Base-by-base conservation (phyloP, 2,329 filamentous ascomycete genomes). In the Ophiostoma perfectum region DNA sequence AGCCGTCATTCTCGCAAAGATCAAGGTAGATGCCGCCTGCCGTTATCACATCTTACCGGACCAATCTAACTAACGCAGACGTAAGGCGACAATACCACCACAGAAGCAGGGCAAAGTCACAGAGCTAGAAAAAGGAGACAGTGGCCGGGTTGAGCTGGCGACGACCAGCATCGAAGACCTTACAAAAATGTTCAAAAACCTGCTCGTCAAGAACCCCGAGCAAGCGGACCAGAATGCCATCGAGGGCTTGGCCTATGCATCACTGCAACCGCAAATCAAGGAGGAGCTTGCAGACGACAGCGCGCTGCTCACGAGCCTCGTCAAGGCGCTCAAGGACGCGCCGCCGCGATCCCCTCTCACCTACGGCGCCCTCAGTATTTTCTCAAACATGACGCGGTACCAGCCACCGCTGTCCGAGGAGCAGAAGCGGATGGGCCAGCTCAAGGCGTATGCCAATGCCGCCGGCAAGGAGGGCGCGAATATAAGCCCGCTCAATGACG, bases 401-500 rank as follows among this genome's bases (percentile, higher is more conserved):
- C 84, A 86, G 55, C 93, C 93, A 6, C 81, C 82, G 7, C 82
- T 93, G 55, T 89, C 92, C 0, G 94, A 97, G 71, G 95, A 99
- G 78, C 90, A 97, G 74, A 95, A 94, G 80, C 92, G 91, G 75
- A 92, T 99, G 80, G 86, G 86, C 5, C 91, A 99, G 76, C 84
- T 99, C 62, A 97, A 96, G 80, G 92, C 93, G 2, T 99, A 98
- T 74, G 95, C 95, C 14, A 92, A 96, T 75, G 90, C 92, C 0
- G 88, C 88, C 5, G 93, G 92, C 74, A 85, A 86, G 70, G 18
- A 49, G 44, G 0, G 36, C n/a, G 27, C 55, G 9, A 18, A 80
- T 83, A 2, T 81, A 84, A 87, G 93, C 75, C 86, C 87, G 7
- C 81, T 96, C 0, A 89, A 95, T 69, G 86, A 93, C 70, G 89